Conservation (phyloP, 2,329 filamentous ascomycete species). For the Sodiomyces alkalinus region DNA sequence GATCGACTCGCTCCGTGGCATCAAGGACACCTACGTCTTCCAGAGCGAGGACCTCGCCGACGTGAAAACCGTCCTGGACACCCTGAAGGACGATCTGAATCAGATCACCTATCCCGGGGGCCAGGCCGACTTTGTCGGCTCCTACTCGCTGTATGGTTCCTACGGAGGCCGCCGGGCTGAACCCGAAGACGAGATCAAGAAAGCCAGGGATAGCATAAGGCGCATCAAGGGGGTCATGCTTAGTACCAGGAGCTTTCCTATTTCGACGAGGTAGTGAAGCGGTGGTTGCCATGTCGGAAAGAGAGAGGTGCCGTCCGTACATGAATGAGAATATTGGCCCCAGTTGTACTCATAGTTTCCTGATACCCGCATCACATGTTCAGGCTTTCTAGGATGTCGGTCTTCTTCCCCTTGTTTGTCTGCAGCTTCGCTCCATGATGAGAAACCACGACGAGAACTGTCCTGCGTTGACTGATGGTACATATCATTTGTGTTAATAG, state of each 20-base stretch:
- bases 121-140: slow-evolving; percentile 19
- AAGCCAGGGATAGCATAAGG: slow-evolving; percentile 59
- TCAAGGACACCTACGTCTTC: slow-evolving; percentile 26
- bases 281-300: too few species aligned
- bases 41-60: slow-evolving; percentile 34
- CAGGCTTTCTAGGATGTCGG: too few species aligned
- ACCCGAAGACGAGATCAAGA: slow-evolving; percentile 56
- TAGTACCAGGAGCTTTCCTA: slow-evolving; percentile 59
- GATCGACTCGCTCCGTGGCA: slow-evolving; percentile 22
- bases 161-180: slow-evolving; percentile 28
- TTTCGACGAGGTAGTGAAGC: slow-evolving; percentile 15
- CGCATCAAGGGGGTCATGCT: slow-evolving; percentile 67
- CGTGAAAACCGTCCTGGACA: slow-evolving; percentile 35
- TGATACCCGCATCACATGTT: too few species aligned
- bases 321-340: too few species aligned
- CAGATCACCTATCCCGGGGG: slow-evolving; percentile 32
- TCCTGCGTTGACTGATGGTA: too few species aligned
- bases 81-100: slow-evolving; percentile 52
- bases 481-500: too few species aligned
- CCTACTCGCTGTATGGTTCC: slow-evolving; percentile 24
- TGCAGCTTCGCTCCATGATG: too few species aligned
- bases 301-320: too few species aligned
- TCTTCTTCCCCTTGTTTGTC: too few species aligned
- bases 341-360: too few species aligned
- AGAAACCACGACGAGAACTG: too few species aligned